Evolutionary conservation across 1,284 basidiomycete genomes (phyloP).

Genomic region (Trametes polyzona): DNA sequence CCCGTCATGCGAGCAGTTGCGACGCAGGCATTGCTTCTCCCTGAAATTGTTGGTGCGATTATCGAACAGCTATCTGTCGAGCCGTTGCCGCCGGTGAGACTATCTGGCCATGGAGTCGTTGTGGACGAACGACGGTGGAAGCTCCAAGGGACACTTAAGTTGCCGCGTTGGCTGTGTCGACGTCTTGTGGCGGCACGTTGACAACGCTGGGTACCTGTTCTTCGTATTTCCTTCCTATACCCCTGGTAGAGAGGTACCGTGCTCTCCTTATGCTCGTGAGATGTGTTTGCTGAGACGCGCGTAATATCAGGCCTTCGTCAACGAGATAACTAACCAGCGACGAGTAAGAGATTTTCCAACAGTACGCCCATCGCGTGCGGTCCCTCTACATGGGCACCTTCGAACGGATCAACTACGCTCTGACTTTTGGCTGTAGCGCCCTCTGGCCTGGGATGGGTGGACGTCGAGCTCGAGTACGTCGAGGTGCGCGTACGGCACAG

Average conservation of each 20-base stretch:
- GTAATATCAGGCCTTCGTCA: too few species aligned
- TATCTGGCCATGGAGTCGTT: too few species aligned
- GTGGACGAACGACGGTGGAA: neutral
- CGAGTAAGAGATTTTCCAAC: neutral
- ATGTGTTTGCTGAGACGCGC: too few species aligned
- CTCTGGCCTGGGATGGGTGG: too few species aligned
- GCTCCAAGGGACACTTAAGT: conserved; percentile 2
- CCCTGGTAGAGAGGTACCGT: neutral
- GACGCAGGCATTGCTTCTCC: too few species aligned
- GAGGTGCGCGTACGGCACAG: too few species aligned
- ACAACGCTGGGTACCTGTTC: neutral
- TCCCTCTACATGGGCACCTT: neutral
- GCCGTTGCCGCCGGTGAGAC: neutral
- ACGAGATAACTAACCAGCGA: neutral
- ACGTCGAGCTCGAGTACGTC: too few species aligned
- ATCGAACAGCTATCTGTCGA: neutral
- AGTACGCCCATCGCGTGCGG: conserved; percentile 1
- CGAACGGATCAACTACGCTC: too few species aligned
- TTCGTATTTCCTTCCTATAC: neutral
- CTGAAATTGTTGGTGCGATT: too few species aligned
- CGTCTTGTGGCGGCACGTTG: conserved; percentile 12
- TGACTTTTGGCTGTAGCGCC: too few species aligned
- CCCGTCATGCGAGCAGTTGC: too few species aligned
- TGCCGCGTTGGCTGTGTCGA: conserved; percentile 5
- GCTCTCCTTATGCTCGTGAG: neutral